These are phyloP conservation scores for Lantana camara DNA, from an alignment of 257 asterid species.

Conservation along the genomic window DNA sequence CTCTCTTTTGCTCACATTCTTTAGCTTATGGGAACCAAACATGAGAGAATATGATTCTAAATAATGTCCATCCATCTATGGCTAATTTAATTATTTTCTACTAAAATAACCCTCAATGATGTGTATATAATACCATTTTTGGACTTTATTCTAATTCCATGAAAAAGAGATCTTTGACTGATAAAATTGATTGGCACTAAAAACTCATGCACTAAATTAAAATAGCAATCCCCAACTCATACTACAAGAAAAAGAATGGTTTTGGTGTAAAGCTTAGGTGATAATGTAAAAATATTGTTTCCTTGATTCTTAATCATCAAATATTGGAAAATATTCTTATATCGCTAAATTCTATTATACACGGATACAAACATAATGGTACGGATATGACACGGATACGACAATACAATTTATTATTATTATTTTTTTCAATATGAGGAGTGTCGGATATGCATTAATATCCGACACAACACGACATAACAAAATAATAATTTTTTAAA, in stretches of 20 bases:
- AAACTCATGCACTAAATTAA: too few relatives aligned
- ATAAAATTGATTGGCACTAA: background rate
- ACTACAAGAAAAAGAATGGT: background rate
- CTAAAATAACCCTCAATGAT: background rate
- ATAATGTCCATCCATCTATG: constrained; percentile 24
- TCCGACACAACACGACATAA: too few relatives aligned
- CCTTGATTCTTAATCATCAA: background rate
- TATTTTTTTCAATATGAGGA: too few relatives aligned
- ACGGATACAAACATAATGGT: too few relatives aligned
- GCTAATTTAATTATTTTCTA: background rate
- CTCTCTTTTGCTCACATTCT: constrained; percentile 34
- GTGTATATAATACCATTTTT: constrained; percentile 11
- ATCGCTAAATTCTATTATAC: too few relatives aligned
- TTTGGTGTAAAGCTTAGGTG: background rate
- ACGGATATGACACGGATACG: too few relatives aligned
- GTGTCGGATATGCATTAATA: too few relatives aligned
- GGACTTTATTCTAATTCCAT: constrained; percentile 22
- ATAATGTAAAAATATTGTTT: background rate
- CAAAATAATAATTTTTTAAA: too few relatives aligned
- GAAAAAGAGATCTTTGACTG: background rate
- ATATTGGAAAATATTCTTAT: too few relatives aligned
- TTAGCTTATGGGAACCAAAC: constrained; percentile 29
- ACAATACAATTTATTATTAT: too few relatives aligned
- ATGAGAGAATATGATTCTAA: constrained; percentile 32
- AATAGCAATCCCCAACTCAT: constrained; percentile 1